Evolutionary conservation across 2,329 filamentous ascomycete species (phyloP).

Genomic region (Apiospora hydei): DNA sequence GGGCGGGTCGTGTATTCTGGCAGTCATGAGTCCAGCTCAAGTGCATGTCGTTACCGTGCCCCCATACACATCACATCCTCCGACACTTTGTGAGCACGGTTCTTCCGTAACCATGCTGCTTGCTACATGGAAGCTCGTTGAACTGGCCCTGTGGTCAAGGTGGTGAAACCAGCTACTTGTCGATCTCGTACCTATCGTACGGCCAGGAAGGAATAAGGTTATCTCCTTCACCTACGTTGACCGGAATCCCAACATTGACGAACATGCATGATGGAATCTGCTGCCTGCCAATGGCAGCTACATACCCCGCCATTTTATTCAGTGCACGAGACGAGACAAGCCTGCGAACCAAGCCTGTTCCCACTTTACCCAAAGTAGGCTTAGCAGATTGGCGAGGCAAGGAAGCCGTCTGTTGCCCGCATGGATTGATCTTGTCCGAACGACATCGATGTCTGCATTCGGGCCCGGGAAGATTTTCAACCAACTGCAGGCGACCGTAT

Average conservation of each 20-base stretch:
- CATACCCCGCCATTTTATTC: constrained; percentile 5
- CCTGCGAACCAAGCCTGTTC: background rate
- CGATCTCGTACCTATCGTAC: background rate
- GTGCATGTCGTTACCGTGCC: background rate
- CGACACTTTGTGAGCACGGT: too few species aligned
- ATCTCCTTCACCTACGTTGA: background rate
- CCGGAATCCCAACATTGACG: too few species aligned
- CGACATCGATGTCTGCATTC: background rate
- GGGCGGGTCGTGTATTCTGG: too few species aligned
- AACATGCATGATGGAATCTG: background rate
- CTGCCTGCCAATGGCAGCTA: background rate
- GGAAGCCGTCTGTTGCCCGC: constrained; percentile 7
- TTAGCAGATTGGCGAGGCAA: constrained; percentile 1
- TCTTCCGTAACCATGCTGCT: background rate
- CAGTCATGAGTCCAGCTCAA: too few species aligned
- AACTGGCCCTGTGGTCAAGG: too few species aligned
- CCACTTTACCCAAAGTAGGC: constrained; percentile 17
- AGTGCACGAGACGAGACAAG: background rate
- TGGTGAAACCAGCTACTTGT: background rate
- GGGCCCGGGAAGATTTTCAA: background rate
- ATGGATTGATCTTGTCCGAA: background rate
- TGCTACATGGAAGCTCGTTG: background rate
- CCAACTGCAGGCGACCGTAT: background rate
- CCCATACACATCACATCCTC: background rate
- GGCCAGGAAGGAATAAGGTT: background rate